Base-by-base conservation (phyloP, 176 grass and related monocot species). In the Oropetium thomaeum region DNA sequence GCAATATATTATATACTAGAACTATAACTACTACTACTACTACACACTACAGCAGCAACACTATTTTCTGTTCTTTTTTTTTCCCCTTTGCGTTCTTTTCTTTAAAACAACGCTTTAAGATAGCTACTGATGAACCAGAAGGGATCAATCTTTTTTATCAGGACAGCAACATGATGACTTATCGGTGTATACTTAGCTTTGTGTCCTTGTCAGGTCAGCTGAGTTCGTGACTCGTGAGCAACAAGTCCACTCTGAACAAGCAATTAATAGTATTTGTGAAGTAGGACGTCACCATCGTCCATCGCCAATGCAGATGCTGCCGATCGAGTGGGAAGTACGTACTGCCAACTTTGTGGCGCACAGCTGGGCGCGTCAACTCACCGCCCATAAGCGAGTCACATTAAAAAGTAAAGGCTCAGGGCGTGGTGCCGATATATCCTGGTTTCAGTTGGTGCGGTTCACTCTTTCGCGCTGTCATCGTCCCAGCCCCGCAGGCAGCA, bases 341-440 rank as follows among this genome's bases (percentile, higher is more conserved):
- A 16, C 34, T 2, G 10, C 52, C 52, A 11, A 55, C 52, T 11
- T 25, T 2, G 62, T 65, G 62, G 35, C 6, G 20, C 34, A 65
- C 62, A 40, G 62, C 34, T 54, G 31, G 44, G 65, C 48, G 44
- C 20, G 58, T 78, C 44, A 42, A 70, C 20, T 58, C 79, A 43
- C 26, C 9, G 41, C 5, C 79, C 79, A 23, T 26, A 15, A 28
- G 1, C 26, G 34, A 41, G 48, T 53, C 34, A 30, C 27, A 28
- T n/a, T n/a, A n/a, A n/a, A n/a, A n/a, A n/a, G n/a, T n/a, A n/a
- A n/a, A n/a, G n/a, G n/a, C n/a, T n/a, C n/a, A n/a, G n/a, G n/a
- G n/a, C n/a, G n/a, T n/a, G n/a, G n/a, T n/a, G n/a, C n/a, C n/a
- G n/a, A n/a, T n/a, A n/a, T n/a, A n/a, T n/a, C n/a, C n/a, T n/a